Conservation (phyloP, 2,329 filamentous ascomycete genomes). For the Parasarocladium wereldwijsianum region DNA sequence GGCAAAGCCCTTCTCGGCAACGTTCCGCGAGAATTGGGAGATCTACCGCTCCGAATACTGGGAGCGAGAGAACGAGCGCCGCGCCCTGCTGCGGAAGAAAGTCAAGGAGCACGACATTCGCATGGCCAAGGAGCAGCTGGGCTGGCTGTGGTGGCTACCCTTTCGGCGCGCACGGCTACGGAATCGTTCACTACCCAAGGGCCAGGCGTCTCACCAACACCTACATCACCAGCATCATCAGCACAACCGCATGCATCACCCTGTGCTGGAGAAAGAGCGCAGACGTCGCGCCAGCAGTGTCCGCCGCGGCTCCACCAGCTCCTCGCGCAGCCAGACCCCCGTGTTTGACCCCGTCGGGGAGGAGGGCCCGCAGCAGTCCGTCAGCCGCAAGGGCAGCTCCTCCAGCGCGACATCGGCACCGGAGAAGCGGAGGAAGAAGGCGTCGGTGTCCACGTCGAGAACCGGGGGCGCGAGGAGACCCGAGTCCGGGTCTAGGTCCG, state of each 20-base stretch:
- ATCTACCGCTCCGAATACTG: constrained; percentile 88
- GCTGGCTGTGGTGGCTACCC: constrained; percentile 78
- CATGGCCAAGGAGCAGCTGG: constrained; percentile 50
- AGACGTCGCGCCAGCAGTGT: constrained; percentile 36
- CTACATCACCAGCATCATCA: constrained; percentile 21
- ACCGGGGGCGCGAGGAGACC: constrained; percentile 26
- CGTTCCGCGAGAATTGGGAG: constrained; percentile 95
- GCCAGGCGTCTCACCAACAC: not conserved
- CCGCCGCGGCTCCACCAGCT: constrained; percentile 36
- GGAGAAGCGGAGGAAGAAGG: constrained; percentile 13
- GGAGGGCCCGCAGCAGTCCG: constrained; percentile 5
- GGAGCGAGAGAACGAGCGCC: constrained; percentile 89
- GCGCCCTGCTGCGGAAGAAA: constrained; percentile 55
- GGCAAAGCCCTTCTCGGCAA: constrained; percentile 87
- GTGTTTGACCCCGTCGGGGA: constrained; percentile 31
- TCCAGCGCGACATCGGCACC: too few relatives aligned
- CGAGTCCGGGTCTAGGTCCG: constrained; percentile 32
- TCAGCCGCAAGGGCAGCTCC: constrained; percentile 30
- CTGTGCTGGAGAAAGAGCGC: constrained; percentile 28
- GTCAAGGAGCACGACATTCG: constrained; percentile 54
- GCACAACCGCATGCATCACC: constrained; percentile 16
- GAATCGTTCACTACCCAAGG: constrained; percentile 7
- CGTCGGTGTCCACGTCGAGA: constrained; percentile 17
- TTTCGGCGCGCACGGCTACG: constrained; percentile 32
- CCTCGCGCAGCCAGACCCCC: constrained; percentile 34